A percentile compares a stretch with the other conserved stretches of the same genome.
Evolutionary conservation across 768 basidiomycete genomes (phyloP).

Genomic region (Rhizopogon sp.): DNA sequence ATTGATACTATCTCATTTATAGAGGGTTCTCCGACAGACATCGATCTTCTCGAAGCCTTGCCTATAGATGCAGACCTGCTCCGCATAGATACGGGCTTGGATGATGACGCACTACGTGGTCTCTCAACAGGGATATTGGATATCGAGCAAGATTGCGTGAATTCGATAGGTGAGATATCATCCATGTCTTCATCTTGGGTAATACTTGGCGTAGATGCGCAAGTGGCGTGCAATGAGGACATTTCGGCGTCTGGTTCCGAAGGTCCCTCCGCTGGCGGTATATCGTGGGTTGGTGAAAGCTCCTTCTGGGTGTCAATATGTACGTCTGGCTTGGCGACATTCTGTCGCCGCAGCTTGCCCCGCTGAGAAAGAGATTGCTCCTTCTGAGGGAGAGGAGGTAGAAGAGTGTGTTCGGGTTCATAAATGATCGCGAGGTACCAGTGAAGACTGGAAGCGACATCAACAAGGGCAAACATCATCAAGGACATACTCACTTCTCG

Average conservation of each 20-base stretch:
- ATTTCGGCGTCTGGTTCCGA: constrained; percentile 10
- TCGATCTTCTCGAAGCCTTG: background rate
- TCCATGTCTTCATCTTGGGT: constrained; percentile 11
- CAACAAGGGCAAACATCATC: background rate
- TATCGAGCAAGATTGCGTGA: constrained; percentile 16
- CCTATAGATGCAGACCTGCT: background rate
- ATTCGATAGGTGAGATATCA: constrained; percentile 2
- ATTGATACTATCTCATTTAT: no score
- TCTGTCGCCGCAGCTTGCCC: background rate
- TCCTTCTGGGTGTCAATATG: background rate
- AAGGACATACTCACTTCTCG: constrained; percentile 64
- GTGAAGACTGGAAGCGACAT: constrained; percentile 58
- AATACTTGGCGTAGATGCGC: constrained; percentile 17
- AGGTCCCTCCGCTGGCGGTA: background rate
- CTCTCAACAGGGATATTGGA: constrained; percentile 1
- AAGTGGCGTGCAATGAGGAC: constrained; percentile 12
- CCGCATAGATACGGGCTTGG: background rate
- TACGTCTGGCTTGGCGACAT: background rate
- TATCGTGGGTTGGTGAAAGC: constrained; percentile 1
- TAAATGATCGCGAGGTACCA: constrained; percentile 97
- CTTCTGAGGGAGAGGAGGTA: constrained; percentile 39
- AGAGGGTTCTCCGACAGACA: background rate
- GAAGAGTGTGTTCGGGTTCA: constrained; percentile 61
- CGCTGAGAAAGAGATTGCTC: constrained; percentile 4
- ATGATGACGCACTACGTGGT: constrained; percentile 5